phyloP scores from a whole-genome alignment of 2,329 filamentous ascomycete genomes.

The Leptographium radiaticola region DNA sequence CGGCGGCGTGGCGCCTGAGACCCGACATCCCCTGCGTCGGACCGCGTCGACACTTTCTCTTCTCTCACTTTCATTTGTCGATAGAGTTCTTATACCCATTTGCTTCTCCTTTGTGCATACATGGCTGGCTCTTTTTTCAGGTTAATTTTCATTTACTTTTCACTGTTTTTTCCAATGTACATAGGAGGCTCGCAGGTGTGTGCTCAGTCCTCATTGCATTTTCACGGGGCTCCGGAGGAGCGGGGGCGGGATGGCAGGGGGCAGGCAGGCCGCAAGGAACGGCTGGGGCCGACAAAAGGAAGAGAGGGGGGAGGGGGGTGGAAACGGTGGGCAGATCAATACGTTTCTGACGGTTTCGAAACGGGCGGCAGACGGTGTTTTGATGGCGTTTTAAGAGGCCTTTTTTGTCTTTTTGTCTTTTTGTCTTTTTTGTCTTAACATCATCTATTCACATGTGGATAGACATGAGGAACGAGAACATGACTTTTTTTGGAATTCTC shows the following conservation, averaged over 20 bases:
- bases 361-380: neutral
- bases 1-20: conserved; percentile 25
- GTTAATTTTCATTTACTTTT: neutral
- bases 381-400: neutral
- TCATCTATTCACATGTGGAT: neutral
- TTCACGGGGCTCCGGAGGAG: too few species aligned
- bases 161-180: too few species aligned
- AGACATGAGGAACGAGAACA: neutral
- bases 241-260: too few species aligned
- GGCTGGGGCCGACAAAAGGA: too few species aligned
- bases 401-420: neutral
- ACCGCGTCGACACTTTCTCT: neutral
- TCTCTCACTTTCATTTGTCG: neutral
- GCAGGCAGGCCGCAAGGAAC: too few species aligned
- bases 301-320: too few species aligned
- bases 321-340: too few species aligned
- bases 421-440: neutral
- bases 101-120: neutral
- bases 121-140: neutral
- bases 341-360: too few species aligned
- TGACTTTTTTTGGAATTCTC: neutral
- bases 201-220: too few species aligned
- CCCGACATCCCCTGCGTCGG: neutral
- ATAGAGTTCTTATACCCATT: neutral
- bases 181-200: too few species aligned